phyloP scores from a whole-genome alignment of 2,329 filamentous ascomycete species.

The Colletotrichum filicis region DNA sequence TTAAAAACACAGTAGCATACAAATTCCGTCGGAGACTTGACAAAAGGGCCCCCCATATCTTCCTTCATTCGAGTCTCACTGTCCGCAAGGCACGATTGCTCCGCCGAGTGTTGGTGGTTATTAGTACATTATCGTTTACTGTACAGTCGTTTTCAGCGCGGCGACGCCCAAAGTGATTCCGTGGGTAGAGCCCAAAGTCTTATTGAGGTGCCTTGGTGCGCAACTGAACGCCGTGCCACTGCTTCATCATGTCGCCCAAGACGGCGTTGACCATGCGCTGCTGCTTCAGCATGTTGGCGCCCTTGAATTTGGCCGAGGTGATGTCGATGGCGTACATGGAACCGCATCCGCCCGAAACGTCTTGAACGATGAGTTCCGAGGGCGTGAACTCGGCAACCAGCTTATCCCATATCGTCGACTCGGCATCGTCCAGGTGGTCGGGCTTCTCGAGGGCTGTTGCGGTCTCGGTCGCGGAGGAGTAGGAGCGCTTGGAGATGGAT shows the following conservation, averaged over 20 bases:
- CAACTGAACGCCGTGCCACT: conserved; percentile 86
- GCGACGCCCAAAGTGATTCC: no score
- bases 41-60: neutral
- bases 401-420: conserved; percentile 68
- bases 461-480: conserved; percentile 18
- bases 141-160: conserved; percentile 1
- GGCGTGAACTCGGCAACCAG: conserved; percentile 61
- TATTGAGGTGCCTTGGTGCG: conserved; percentile 69
- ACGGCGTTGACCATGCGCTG: conserved; percentile 83
- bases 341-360: conserved; percentile 86
- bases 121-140: conserved; percentile 25
- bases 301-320: conserved; percentile 76
- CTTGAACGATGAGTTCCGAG: conserved; percentile 72
- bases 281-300: conserved; percentile 80
- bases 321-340: conserved; percentile 90
- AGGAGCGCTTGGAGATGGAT: neutral
- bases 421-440: conserved; percentile 63
- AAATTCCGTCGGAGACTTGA: neutral
- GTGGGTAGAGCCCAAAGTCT: neutral
- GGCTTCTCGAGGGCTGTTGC: conserved; percentile 51
- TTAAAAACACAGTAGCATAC: neutral
- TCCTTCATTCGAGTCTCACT: neutral
- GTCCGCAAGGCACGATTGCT: neutral
- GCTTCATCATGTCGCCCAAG: conserved; percentile 79
- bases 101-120: neutral